Evolutionary conservation across 106 monocot genomes (phyloP), one percentile per base, ranked within the genome.

Genomic region (Dendrobium nobile): DNA sequence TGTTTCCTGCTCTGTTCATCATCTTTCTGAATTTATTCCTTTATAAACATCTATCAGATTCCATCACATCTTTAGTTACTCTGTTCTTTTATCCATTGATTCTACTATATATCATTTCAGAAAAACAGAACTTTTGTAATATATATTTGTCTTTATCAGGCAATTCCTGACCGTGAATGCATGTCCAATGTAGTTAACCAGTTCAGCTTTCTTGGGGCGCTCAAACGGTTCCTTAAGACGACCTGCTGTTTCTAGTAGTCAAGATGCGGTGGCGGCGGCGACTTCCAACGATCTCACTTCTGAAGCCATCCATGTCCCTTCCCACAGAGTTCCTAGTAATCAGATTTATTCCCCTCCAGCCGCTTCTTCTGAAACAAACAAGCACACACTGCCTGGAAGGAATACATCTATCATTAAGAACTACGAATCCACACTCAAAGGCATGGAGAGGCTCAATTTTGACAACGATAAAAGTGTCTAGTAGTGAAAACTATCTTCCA

Each of bases 171-270:
- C 76, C 61, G 51, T 77, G 41, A 54, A 83, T 70, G 51, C 72
- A 67, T 55, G 44, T 78, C 82, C 78, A 4, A 51, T 86, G 86
- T 82, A 90, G 90, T 72, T 87, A 72, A 75, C 87, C 75, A 87
- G 84, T 87, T 82, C 83, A 75, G 79, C 80, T 75, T 83, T 81
- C 75, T 83, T 85, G 83, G 85, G 90, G 20, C 85, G 83, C 7
- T 84, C 85, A 78, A 77, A 79, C 58, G 84, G 85, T 74, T 85
- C 90, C 43, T 90, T 87, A 79, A 85, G 85, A 79, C 85, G 90
- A 79, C 81, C 85, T 90, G 87, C 72, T 90, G 87, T 82, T 81
- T 83, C 87, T 79, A 84, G 81, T 73, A 85, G 79, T 75, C 67
- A 82, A 68, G 85, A 87, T 58, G 58, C 7, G 6, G 45, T 5